Evolutionary conservation across 306 rosid genomes (phyloP), one percentile per base, ranked within the genome.

Genomic region (Prunus mira): DNA sequence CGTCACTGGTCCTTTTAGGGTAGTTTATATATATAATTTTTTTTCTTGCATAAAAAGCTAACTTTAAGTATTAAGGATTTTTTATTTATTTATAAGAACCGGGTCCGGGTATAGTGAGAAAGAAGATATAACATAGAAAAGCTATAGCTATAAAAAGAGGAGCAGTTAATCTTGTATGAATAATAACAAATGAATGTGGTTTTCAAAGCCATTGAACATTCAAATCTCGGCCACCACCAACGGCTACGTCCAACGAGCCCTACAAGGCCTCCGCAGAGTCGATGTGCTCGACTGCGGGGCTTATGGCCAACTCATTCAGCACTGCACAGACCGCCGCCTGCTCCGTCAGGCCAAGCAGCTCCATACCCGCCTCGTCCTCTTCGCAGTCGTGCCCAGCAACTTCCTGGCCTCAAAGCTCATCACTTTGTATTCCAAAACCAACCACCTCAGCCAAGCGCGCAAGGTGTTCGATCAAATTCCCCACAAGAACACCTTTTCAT

Each of bases 381-480:
- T 76, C 78, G 86, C 96, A 43, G 85, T 91, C 83, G 80, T 66
- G 9, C 97, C 97, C 72, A 82, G 82, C 46, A 95, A 95, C 82
- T 95, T 92, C 89, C 90, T 95, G 62, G 97, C 90, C 58, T 87
- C 97, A 11, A 95, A 91, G 79, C 90, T 95, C 74, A 82, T 91
- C 51, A 71, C 58, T 10, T 80, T 86, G 56, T 95, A 88, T 81
- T 79, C 89, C 12, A 88, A 85, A 83, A 75, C 84, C 61, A 81
- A 82, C 50, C 79, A 63, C 72, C 62, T 75, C 18, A 60, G n/a
- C 5, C 65, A 82, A 49, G 97, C 97, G 20, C 93, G 87, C 81
- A 45, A 67, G 43, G 89, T 91, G 83, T 95, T 95, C 82, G 96
- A 86, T 67, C 67, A 63, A 72, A 90, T 87, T 84, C 88, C 89